Percentiles rank a stretch among this genome's conserved stretches.
These are phyloP conservation scores for Quercus cerris DNA, from an alignment of 306 rosid species.

Conservation along the genomic window DNA sequence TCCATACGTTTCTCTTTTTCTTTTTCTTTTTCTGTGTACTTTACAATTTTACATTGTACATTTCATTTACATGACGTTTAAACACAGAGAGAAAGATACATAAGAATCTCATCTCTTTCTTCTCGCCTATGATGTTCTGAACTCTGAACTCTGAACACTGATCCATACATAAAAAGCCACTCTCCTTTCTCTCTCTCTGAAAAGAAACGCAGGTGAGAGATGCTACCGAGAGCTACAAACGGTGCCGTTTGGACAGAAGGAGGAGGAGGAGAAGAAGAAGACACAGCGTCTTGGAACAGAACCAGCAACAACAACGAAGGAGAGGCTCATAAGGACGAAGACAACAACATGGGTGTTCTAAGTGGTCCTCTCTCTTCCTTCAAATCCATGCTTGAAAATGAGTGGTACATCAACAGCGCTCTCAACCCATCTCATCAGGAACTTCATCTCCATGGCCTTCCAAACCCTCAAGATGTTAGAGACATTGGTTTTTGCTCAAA, in stretches of 20 bases:
- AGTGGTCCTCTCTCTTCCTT: conserved; percentile 48
- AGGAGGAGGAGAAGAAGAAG: conserved; percentile 31
- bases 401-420: conserved; percentile 48
- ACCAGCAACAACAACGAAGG: conserved; percentile 27
- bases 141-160: not conserved
- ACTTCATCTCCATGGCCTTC: conserved; percentile 18
- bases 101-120: conserved; percentile 16
- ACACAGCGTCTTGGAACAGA: conserved; percentile 53
- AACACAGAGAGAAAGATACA: not conserved
- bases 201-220: conserved; percentile 17
- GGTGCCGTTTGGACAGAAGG: conserved; percentile 53
- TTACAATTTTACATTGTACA: too few relatives aligned
- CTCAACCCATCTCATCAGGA: conserved; percentile 30
- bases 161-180: conserved; percentile 17
- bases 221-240: conserved; percentile 40
- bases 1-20: conserved; percentile 15
- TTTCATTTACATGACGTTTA: conserved; percentile 3
- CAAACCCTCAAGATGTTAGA: conserved; percentile 31
- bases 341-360: conserved; percentile 32
- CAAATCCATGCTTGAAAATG: conserved; percentile 72
- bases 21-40: not conserved
- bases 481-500: conserved; percentile 36
- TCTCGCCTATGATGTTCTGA: not conserved
- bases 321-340: conserved; percentile 26
- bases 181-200: not conserved